phyloP scores from a whole-genome alignment of 2,329 filamentous ascomycete species.

The Paraphoma sp. region DNA sequence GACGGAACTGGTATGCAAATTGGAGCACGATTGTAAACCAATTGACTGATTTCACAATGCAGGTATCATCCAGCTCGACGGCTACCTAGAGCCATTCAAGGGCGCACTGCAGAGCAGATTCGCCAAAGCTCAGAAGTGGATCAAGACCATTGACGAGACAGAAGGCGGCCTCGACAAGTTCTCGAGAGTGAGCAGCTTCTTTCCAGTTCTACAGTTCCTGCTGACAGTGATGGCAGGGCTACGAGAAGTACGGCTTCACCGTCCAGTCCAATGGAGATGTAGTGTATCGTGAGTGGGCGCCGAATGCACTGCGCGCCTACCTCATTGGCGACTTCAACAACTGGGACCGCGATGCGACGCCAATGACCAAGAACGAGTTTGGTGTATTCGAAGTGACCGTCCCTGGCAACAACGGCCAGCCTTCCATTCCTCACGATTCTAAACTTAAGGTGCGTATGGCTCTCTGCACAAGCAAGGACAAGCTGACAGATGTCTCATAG shows the following conservation, averaged over 20 bases:
- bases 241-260: conserved; percentile 85
- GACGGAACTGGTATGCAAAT: conserved; percentile 71
- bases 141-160: conserved; percentile 78
- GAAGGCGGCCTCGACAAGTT: conserved; percentile 95
- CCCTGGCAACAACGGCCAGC: conserved; percentile 73
- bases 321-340: conserved; percentile 95
- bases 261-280: conserved; percentile 84
- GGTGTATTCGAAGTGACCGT: conserved; percentile 87
- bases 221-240: conserved; percentile 66
- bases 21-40: neutral
- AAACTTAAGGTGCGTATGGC: conserved; percentile 80
- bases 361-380: conserved; percentile 85
- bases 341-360: conserved; percentile 83
- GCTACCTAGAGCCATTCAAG: conserved; percentile 86
- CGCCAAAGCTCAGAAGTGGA: conserved; percentile 82
- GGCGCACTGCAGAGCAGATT: conserved; percentile 79
- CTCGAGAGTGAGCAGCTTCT: conserved; percentile 67
- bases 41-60: conserved; percentile 29
- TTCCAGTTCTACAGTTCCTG: neutral
- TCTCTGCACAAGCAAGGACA: neutral
- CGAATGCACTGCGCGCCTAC: conserved; percentile 82
- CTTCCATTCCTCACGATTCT: conserved; percentile 88
- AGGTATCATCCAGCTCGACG: conserved; percentile 89
- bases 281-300: conserved; percentile 93
- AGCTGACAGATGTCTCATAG: conserved; percentile 52